Base-by-base conservation (phyloP, 495 filamentous ascomycete species). In the Aeminium ludgeri region DNA sequence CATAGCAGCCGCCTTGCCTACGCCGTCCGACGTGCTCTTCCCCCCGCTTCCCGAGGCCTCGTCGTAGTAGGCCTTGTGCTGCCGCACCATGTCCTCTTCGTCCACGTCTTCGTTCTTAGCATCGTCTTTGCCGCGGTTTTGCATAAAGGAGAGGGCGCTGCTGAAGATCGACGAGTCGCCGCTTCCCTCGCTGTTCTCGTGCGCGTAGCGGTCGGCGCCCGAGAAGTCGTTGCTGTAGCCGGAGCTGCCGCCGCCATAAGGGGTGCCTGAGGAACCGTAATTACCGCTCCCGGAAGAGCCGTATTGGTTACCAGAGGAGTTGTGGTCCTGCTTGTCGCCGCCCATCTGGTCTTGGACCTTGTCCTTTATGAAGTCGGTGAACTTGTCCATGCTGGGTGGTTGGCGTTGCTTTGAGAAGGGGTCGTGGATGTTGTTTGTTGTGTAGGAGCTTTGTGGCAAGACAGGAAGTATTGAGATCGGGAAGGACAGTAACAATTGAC, bases 1-100 rank as follows among this genome's bases (percentile, higher is more conserved):
- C 66, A 80, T 66, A 0, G 76, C 76, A 3, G 75, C 74, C 0
- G 74, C 76, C 0, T 66, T 61, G 13, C 76, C 76, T 13, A 80
- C 58, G 39, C 61, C 55, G 16, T 38, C 48, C 11, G 52, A 51
- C 18, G 35, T 50, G 1, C 48, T 51, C 19, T 50, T 44, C 37
- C 54, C 45, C 6, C 54, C 44, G n/a, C 57, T 51, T 29, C 48
- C 50, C 3, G 54, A 54, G 1, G 52, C 55, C 10, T 62, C 63
- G 11, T 63, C 65, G 44, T 78, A 80, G 45, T 74, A 52, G 11
- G 61, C 49, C 58, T 76, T 60, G 50, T 81, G 76, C 2, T 70
- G 59, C 16, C 60, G 45, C 0, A 77, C 65, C 12, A 66, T 65
- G 1, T 69, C 58, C 16, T 62, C 38, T 60, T 81, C 74, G 50